Evolutionary conservation across 2,329 filamentous ascomycete genomes (phyloP).

Genomic region (Aspergillus sp.): DNA sequence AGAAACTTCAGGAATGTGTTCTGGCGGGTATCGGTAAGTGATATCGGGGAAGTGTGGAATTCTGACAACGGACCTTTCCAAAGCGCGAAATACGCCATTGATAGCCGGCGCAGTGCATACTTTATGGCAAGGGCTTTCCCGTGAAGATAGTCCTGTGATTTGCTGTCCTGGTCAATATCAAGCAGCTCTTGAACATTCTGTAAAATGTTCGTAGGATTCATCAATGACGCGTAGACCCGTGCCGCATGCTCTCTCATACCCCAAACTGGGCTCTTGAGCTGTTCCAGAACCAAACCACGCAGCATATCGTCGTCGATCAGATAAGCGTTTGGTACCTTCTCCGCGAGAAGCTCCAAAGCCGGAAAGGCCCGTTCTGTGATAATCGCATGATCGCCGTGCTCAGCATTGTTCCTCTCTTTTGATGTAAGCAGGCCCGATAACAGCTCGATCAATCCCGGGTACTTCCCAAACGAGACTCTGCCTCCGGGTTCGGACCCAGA

Average conservation of each 20-base stretch:
- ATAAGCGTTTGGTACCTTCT: constrained; percentile 37
- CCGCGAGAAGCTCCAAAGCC: constrained; percentile 45
- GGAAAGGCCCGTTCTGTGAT: constrained; percentile 45
- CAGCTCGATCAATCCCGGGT: constrained; percentile 36
- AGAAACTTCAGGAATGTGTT: constrained; percentile 25
- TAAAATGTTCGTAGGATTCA: constrained; percentile 32
- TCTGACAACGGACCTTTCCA: constrained; percentile 31
- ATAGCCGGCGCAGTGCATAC: constrained; percentile 36
- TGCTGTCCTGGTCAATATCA: constrained; percentile 9
- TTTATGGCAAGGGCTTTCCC: constrained; percentile 39
- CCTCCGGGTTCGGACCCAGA: constrained; percentile 45
- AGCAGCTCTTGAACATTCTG: constrained; percentile 26
- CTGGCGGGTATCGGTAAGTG: constrained; percentile 19
- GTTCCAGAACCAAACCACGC: constrained; percentile 30
- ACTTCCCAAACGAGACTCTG: constrained; percentile 40
- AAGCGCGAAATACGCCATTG: constrained; percentile 28
- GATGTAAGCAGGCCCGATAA: constrained; percentile 35
- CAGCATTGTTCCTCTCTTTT: constrained; percentile 13
- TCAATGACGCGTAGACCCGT: constrained; percentile 39
- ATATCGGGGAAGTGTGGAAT: background rate
- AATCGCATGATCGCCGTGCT: constrained; percentile 28
- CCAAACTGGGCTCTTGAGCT: constrained; percentile 45
- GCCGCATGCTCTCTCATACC: constrained; percentile 47
- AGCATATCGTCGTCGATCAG: constrained; percentile 33
- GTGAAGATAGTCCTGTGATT: constrained; percentile 38